Evolutionary conservation across 345 rosid species (phyloP), one percentile per base, ranked within the genome.

Genomic region (Lepidium aucheri): DNA sequence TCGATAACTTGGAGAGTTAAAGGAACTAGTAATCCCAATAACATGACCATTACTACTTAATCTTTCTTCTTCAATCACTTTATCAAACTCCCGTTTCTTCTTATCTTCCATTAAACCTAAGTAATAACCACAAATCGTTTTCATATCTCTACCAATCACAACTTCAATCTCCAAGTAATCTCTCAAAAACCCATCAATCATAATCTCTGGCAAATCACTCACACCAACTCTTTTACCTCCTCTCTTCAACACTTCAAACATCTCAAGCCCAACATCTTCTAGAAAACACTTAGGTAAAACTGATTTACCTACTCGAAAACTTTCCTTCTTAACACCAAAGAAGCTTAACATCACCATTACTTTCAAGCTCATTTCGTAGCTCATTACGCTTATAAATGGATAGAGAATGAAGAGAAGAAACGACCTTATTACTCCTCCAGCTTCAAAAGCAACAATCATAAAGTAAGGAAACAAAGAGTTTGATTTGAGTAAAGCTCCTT

Each of bases 381-480:
- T 77, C 53, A 79, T 61, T 34, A 81, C 20, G 14, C 60, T 64
- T 51, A 83, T 58, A 1, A 83, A 44, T 28, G 88, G 96, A 74
- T 81, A 81, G 7, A 84, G 32, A 46, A 83, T 65, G 10, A 88
- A 70, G 53, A 88, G 71, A 4, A 76, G 2, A 24, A 83, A 63
- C 17, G 88, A 84, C 53, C 91, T 78, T 10, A 82, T n/a, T 0
- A 74, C 55, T 47, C 86, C 83, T 28, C 87, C 87, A 0, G 80
- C 85, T 78, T 88, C 89, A 26, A 84, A 86, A 17, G 89, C 85
- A 11, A 88, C 91, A 13, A 81, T 74, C 85, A 86, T 81, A 85
- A 86, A 82, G 77, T 81, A 84, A 34, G 95, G 83, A 28, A 88
- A 88, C 12, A 59, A 28, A 4, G 83, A 79, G 33, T 74, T 34